Base-by-base conservation (phyloP, 176 grass and related monocot genomes). In the Cenchrus americanus region DNA sequence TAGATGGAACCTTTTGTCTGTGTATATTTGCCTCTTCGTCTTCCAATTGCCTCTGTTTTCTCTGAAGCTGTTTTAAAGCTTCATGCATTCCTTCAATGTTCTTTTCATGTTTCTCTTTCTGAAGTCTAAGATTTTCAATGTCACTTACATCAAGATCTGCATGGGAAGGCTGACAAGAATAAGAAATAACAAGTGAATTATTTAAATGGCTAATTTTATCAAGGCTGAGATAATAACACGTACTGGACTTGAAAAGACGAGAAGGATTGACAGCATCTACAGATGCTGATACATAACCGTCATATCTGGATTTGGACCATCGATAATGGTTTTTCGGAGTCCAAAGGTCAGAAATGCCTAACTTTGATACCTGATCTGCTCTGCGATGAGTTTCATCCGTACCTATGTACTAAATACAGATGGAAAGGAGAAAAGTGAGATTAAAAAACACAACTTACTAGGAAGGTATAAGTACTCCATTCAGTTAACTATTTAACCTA, bases 301-400 rank as follows among this genome's bases (percentile, higher is more conserved):
- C 73, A 69, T 98, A 98, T 89, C 93, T 90, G 73, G 96, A 98
- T 71, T 43, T 95, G 41, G 76, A 88, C 93, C 93, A 98, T 11
- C 87, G 69, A 61, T 98, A 98, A 87, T 95, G 93, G 80, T 91
- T 88, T 46, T 91, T 80, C 26, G 96, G 95, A 64, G 96, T 98
- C 96, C 96, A 98, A 71, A 98, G 75, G 83, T 95, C 91, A 49
- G 37, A 53, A 63, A 98, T 95, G 43, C 80, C 89, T 69, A 93
- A 60, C 30, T 74, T 76, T 75, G 83, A 71, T 51, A 91, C 87
- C 64, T 81, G 76, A 70, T 87, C 73, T 82, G 91, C 93, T 84
- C 73, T 93, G 4, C 13, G 83, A 73, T 98, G 89, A 63, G 96
- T 85, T 64, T 93, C 87, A 83, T 82, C 55, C 50, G 92, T 91